Evolutionary conservation across 2,329 filamentous ascomycete species (phyloP), one percentile per base, ranked within the genome.

Genomic region (Fusarium sp.): DNA sequence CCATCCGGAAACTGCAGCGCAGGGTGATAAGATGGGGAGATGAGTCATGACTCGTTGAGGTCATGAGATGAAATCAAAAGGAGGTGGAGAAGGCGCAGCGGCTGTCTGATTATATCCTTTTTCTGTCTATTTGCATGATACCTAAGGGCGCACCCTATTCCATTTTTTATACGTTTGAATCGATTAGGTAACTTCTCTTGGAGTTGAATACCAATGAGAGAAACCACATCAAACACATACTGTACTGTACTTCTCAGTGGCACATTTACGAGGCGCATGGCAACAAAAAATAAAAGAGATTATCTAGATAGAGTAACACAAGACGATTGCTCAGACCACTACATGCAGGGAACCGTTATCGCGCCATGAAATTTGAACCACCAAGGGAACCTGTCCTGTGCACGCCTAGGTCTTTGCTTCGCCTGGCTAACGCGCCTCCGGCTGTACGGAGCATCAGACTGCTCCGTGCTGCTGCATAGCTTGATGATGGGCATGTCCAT

Each of bases 131-230:
- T 51, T 70, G 67, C 67, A 71, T 71, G 69, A 71, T 71, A 71
- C 69, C 69, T 72, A 65, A 64, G 44, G 68, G 69, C 68, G 65
- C 68, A 62, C 65, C 61, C 68, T 58, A 66, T 57, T 65, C 53
- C 27, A 42, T 67, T 71, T 46, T 29, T 29, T 58, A 56, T 57
- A 20, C 53, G 27, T 31, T 34, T 55, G 49, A 36, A 58, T 59
- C 29, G 16, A 56, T 49, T 61, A 33, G 27, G 27, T 29, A 29
- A 29, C 9, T 34, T 65, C 34, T 36, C 49, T 38, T 38, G 34
- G 42, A 33, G n/a, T 23, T 58, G 38, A 31, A 54, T 46, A 46
- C 42, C 42, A 46, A 46, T 44, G 4, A 46, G 42, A 46, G 40
- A 62, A 46, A 56, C 29, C n/a, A 64, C 57, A 49, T 20, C 18